A percentile compares a stretch with the other conserved stretches of the same genome.
These are phyloP conservation scores for Lagenaria siceraria DNA, from an alignment of 306 rosid species.

Conservation along the genomic window DNA sequence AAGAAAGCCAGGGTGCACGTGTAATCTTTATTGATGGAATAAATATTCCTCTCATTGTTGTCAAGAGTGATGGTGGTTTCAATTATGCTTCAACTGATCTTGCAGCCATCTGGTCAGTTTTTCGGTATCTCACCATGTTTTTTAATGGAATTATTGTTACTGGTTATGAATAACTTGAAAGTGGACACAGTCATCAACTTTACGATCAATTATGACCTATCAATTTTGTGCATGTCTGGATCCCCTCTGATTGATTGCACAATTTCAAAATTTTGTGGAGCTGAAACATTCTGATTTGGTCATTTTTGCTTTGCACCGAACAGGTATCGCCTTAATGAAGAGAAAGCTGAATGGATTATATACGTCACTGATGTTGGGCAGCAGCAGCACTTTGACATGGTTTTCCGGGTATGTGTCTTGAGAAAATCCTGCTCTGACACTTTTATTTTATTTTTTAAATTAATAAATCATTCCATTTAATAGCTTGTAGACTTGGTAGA, in stretches of 20 bases:
- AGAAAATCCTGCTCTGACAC: constrained; percentile 1
- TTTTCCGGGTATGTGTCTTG: constrained; percentile 58
- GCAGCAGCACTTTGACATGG: constrained; percentile 89
- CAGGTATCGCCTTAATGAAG: constrained; percentile 86
- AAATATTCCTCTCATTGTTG: constrained; percentile 80
- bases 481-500: too few relatives aligned
- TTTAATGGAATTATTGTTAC: background rate
- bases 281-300: constrained; percentile 7
- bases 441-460: constrained; percentile 12
- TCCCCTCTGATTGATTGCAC: background rate
- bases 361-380: constrained; percentile 95
- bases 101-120: constrained; percentile 65
- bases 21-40: constrained; percentile 61
- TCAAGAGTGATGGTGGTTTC: constrained; percentile 95
- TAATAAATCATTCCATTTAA: too few relatives aligned
- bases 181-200: background rate
- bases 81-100: constrained; percentile 93
- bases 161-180: background rate
- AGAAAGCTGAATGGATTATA: constrained; percentile 87
- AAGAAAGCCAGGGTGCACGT: constrained; percentile 82
- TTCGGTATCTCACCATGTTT: background rate
- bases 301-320: constrained; percentile 18
- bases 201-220: background rate
- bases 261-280: background rate
- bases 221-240: background rate